Percentiles rank a stretch among this genome's conserved stretches.
Evolutionary conservation across 495 filamentous ascomycete genomes (phyloP).

Genomic region (Aspergillus nidulans): DNA sequence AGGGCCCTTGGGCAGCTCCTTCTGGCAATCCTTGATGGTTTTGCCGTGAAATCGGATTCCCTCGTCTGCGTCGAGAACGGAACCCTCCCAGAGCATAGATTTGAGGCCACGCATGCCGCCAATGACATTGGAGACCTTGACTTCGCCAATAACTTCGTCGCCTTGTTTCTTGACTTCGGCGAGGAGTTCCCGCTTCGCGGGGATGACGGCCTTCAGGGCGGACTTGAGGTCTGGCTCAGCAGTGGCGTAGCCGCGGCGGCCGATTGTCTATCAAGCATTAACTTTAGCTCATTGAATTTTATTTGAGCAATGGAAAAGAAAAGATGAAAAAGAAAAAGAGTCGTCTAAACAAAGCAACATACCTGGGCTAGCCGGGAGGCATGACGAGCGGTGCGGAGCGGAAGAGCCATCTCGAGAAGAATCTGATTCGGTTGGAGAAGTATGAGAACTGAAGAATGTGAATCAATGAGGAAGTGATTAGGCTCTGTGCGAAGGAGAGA

Average conservation of each 20-base stretch:
- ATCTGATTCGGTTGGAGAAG: slow-evolving; percentile 8
- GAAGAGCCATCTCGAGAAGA: slow-evolving; percentile 29
- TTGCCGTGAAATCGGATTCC: slow-evolving; percentile 97
- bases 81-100: slow-evolving; percentile 98
- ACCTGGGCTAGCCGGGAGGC: slow-evolving; percentile 38
- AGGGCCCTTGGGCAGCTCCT: slow-evolving; percentile 85
- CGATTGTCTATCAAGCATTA: slow-evolving; percentile 6
- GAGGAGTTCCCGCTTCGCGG: slow-evolving; percentile 85
- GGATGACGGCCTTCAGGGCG: slow-evolving; percentile 75
- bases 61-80: slow-evolving; percentile 92
- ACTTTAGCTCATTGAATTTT: neutral
- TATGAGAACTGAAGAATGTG: slow-evolving; percentile 10
- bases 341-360: neutral
- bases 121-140: slow-evolving; percentile 89
- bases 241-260: slow-evolving; percentile 45
- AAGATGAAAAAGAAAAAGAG: too few relatives aligned
- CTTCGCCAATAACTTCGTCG: slow-evolving; percentile 80
- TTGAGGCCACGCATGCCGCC: slow-evolving; percentile 98
- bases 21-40: slow-evolving; percentile 97
- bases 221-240: slow-evolving; percentile 84
- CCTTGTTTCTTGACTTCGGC: slow-evolving; percentile 85
- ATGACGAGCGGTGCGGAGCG: slow-evolving; percentile 38
- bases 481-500: slow-evolving; percentile 3
- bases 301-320: too few relatives aligned
- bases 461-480: neutral